Percentiles rank a stretch among this genome's conserved stretches.
phyloP scores from a whole-genome alignment of 2,329 filamentous ascomycete genomes.

The Epichloe amarillans region DNA sequence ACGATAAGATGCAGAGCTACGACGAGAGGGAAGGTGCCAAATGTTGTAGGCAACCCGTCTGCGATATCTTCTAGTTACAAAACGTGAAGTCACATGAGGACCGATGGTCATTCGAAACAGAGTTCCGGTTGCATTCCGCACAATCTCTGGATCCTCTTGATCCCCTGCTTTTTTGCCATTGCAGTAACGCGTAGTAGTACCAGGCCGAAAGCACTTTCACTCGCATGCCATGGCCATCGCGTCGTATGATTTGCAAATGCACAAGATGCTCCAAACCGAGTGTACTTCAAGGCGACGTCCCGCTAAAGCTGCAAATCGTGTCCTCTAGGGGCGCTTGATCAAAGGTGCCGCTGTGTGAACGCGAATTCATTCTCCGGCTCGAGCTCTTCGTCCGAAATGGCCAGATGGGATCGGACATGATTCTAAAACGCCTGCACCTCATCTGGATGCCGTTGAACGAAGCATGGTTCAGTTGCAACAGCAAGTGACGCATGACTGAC shows the following conservation, averaged over 20 bases:
- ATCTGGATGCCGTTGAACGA: constrained; percentile 8
- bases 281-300: background rate
- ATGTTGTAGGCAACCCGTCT: background rate
- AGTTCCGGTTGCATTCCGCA: background rate
- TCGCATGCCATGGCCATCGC: background rate
- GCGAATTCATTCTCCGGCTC: constrained; percentile 3
- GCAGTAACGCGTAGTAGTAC: too few relatives aligned
- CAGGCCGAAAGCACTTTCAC: too few relatives aligned
- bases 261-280: background rate
- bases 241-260: background rate
- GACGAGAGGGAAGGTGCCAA: too few relatives aligned
- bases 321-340: background rate
- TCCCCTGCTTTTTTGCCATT: background rate
- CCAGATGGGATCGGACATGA: constrained; percentile 16
- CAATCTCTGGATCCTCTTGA: background rate
- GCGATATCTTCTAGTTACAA: background rate
- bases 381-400: constrained; percentile 19
- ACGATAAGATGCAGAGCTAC: too few relatives aligned
- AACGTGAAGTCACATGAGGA: background rate
- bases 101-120: background rate
- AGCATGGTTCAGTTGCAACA: background rate
- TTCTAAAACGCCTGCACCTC: constrained; percentile 21
- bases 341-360: background rate
- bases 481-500: background rate
- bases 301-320: background rate